Conservation (phyloP, 2,329 filamentous ascomycete genomes). For the Neopestalotiopsis sp. region DNA sequence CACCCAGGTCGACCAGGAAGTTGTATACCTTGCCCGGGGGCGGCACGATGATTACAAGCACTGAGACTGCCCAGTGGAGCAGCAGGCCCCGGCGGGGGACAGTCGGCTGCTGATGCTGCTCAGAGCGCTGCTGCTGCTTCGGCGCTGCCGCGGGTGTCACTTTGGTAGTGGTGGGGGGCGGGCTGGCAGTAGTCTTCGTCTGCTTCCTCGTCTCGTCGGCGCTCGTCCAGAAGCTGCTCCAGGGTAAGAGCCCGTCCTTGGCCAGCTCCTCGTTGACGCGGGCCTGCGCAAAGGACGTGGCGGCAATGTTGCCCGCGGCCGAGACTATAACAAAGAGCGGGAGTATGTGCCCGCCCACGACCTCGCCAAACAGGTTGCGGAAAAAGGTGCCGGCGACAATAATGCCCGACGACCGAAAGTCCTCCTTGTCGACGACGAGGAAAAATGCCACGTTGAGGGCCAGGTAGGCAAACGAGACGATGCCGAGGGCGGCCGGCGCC, state of each 20-base stretch:
- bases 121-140: background rate
- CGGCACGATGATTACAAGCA: slow-evolving; percentile 57
- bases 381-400: slow-evolving; percentile 64
- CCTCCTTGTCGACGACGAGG: slow-evolving; percentile 60
- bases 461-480: slow-evolving; percentile 61
- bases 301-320: slow-evolving; percentile 54
- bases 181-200: background rate
- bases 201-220: slow-evolving; percentile 19
- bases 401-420: slow-evolving; percentile 58
- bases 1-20: slow-evolving; percentile 44
- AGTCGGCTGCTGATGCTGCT: slow-evolving; percentile 21
- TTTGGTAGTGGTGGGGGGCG: no score
- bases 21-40: slow-evolving; percentile 49
- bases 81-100: slow-evolving; percentile 44
- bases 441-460: slow-evolving; percentile 65
- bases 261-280: slow-evolving; percentile 54
- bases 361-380: slow-evolving; percentile 56
- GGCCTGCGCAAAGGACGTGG: slow-evolving; percentile 54
- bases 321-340: slow-evolving; percentile 51
- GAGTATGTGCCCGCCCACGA: slow-evolving; percentile 47
- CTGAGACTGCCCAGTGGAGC: slow-evolving; percentile 67
- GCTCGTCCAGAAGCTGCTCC: slow-evolving; percentile 40
- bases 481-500: slow-evolving; percentile 58
- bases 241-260: slow-evolving; percentile 52
- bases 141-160: no score